Evolutionary conservation across 441 rosid genomes (phyloP), one percentile per base, ranked within the genome.

Genomic region (Pelargonium cotyledonis): DNA sequence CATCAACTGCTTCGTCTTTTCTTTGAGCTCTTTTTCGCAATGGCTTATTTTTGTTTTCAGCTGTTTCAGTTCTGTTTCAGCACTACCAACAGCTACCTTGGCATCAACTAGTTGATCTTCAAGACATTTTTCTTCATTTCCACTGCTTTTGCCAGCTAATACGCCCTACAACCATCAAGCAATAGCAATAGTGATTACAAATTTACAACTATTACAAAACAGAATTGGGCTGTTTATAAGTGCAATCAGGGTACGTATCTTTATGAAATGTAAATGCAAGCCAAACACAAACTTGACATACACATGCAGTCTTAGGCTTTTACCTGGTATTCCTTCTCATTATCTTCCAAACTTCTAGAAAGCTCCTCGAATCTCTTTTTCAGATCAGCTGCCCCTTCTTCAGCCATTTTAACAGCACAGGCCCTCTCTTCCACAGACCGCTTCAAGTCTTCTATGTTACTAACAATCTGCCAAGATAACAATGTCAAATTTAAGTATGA

Each of bases 101-200:
- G 97, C 98, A 82, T 92, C 99, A 73, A 80, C 86, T 61, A 95
- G 83, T 82, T 92, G 99, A 85, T 95, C 98, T 80, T 95, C 95
- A 72, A 95, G 89, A 81, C 98, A 95, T 78, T 95, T 95, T 74
- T 92, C 99, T 76, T 92, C 99, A 77, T 85, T 84, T 35, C 96
- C 97, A 74, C 84, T 88, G 79, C 96, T 95, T 76, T 95, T 95
- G 49, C 99, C 99, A 84, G 96, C 97, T 70, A 90, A 81, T 69
- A 95, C 88, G 19, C 98, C 99, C 98, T 95, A 74, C 62, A 18
- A 57, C 10, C n/a, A 12, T 10, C 53, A 47, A 2, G 29, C 67
- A 66, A 78, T 58, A 68, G 79, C 41, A 81, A 70, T 21, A 21
- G 23, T 21, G 23, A 21, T 21, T 21, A 21, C 23, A 21, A 21